Percentiles rank a stretch among this genome's conserved stretches.
These are phyloP conservation scores for Hortiboletus flavorubellus DNA, from an alignment of 768 basidiomycete species.

Conservation along the genomic window DNA sequence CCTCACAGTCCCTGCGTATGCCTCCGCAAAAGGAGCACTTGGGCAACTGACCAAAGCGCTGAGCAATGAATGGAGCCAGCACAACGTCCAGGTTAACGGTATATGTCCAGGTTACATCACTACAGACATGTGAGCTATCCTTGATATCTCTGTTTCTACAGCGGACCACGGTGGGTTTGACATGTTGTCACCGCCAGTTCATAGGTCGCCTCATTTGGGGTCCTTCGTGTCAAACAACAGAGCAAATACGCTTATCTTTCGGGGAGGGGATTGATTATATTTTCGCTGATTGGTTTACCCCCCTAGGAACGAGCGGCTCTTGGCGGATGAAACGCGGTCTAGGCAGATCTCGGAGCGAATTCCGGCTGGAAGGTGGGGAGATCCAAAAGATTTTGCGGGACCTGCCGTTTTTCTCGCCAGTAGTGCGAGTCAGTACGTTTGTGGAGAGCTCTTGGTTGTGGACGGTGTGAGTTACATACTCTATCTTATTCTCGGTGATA, in stretches of 20 bases:
- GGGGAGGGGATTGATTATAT: conserved; percentile 3
- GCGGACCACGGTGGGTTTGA: conserved; percentile 2
- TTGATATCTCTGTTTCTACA: conserved; percentile 9
- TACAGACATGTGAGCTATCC: conserved; percentile 72
- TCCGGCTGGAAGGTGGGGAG: conserved; percentile 66
- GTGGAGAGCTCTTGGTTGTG: conserved; percentile 62
- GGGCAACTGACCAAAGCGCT: conserved; percentile 86
- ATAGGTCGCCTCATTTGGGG: conserved; percentile 6
- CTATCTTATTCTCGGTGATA: conserved; percentile 1
- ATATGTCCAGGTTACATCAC: conserved; percentile 87
- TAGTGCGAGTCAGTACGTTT: conserved; percentile 62
- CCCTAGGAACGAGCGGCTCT: conserved; percentile 60
- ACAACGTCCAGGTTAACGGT: conserved; percentile 86
- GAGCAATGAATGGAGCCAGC: conserved; percentile 89
- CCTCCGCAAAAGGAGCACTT: conserved; percentile 85
- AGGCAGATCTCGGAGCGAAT: conserved; percentile 71
- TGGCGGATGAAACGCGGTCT: conserved; percentile 56
- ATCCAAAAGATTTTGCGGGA: conserved; percentile 64
- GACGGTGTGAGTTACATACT: conserved; percentile 61
- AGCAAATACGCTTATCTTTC: conserved; percentile 1
- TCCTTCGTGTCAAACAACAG: conserved; percentile 1
- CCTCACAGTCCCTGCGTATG: conserved; percentile 82
- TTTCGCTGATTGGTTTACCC: conserved; percentile 13
- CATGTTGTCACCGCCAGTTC: neutral
- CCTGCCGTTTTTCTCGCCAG: conserved; percentile 65